Percentiles rank a stretch among this genome's conserved stretches.
Conservation (phyloP, 2,329 filamentous ascomycete genomes). For the Ophiostoma perfectum region DNA sequence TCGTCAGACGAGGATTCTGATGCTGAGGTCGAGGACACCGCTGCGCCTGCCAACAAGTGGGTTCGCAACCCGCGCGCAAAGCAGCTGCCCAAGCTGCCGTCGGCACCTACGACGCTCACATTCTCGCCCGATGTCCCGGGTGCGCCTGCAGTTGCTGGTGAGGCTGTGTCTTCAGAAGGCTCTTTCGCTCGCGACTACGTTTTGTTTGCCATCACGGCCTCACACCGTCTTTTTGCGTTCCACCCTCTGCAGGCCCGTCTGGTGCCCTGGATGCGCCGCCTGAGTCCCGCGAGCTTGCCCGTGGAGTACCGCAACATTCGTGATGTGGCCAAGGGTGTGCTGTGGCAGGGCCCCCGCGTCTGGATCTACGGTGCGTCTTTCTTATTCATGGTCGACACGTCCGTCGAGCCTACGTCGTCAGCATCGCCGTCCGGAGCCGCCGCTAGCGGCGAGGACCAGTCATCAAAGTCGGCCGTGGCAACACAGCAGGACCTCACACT, state of each 20-base stretch:
- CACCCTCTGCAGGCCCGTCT: slow-evolving; percentile 70
- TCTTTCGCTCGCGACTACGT: slow-evolving; percentile 43
- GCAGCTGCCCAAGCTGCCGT: slow-evolving; percentile 62
- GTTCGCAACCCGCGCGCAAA: slow-evolving; percentile 63
- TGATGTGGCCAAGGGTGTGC: slow-evolving; percentile 73
- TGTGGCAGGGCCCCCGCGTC: slow-evolving; percentile 74
- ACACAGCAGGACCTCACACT: slow-evolving; percentile 8
- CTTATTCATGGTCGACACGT: slow-evolving; percentile 87
- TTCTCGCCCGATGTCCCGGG: slow-evolving; percentile 53
- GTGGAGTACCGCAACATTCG: slow-evolving; percentile 66
- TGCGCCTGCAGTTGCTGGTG: slow-evolving; percentile 18
- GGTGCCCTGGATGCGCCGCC: slow-evolving; percentile 79
- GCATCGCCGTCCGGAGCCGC: background rate
- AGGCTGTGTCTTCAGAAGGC: slow-evolving; percentile 11
- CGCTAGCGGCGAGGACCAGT: background rate
- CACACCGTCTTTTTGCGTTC: slow-evolving; percentile 67
- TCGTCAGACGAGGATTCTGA: slow-evolving; percentile 41
- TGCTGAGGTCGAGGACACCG: slow-evolving; percentile 14
- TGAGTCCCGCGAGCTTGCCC: slow-evolving; percentile 70
- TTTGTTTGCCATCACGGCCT: slow-evolving; percentile 50
- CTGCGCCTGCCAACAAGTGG: slow-evolving; percentile 49
- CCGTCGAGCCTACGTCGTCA: slow-evolving; percentile 46
- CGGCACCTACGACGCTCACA: slow-evolving; percentile 60
- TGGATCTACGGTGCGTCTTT: slow-evolving; percentile 87
- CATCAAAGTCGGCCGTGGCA: background rate